Conservation (phyloP, 805 yeast species). For the Metschnikowia colocasiae region DNA sequence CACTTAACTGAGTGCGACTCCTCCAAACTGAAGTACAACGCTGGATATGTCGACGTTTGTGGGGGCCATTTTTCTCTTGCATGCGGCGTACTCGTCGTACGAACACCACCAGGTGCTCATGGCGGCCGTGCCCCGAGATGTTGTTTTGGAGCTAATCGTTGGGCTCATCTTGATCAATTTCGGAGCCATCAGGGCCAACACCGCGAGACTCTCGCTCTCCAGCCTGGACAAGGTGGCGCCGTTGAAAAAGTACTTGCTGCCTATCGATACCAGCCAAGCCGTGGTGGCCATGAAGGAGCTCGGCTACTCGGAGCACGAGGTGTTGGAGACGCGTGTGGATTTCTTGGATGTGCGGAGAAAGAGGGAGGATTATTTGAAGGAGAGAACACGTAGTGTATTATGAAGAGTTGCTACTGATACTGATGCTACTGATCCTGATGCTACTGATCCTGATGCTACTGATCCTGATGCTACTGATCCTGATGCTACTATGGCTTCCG, state of each 20-base stretch:
- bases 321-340: constrained; percentile 47
- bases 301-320: constrained; percentile 46
- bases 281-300: constrained; percentile 44
- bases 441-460: no score
- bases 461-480: no score
- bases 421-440: no score
- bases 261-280: constrained; percentile 46
- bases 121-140: constrained; percentile 40
- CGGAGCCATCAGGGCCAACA: constrained; percentile 33
- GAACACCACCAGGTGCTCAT: constrained; percentile 43
- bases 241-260: constrained; percentile 37
- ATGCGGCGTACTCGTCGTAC: constrained; percentile 53
- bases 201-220: constrained; percentile 8
- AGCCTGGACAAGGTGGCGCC: constrained; percentile 29
- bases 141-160: constrained; percentile 47
- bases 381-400: not conserved
- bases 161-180: constrained; percentile 44
- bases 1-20: not conserved
- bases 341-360: constrained; percentile 48
- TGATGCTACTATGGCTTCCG: no score
- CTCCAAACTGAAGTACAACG: no score
- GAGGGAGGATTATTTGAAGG: constrained; percentile 41
- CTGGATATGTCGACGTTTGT: not conserved
- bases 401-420: no score
- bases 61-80: constrained; percentile 28